Percentiles rank a stretch among this genome's conserved stretches.
Conservation (phyloP, 1,139 yeast genomes). For the Williopsis jadinii region DNA sequence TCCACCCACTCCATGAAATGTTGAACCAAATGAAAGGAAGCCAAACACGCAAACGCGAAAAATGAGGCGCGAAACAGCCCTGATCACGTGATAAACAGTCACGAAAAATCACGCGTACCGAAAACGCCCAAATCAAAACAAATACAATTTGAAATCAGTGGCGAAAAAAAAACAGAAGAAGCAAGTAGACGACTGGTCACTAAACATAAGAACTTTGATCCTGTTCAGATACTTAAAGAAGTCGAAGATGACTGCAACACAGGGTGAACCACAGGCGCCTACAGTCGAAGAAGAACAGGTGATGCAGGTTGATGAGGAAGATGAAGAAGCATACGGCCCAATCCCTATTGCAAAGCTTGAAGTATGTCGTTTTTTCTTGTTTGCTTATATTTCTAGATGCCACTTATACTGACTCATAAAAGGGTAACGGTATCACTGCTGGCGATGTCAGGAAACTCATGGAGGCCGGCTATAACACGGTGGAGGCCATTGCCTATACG, state of each 20-base stretch:
- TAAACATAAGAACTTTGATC: no score
- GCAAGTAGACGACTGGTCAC: no score
- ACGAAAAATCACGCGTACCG: slow-evolving; percentile 1
- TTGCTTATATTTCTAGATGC: no score
- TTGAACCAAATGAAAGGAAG: no score
- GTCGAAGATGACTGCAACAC: no score
- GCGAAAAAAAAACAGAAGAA: no score
- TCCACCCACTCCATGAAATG: no score
- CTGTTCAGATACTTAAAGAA: no score
- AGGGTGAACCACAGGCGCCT: slow-evolving; percentile 1
- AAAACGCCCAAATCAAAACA: background rate
- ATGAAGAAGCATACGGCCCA: slow-evolving; percentile 40
- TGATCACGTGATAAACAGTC: background rate
- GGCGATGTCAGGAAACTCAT: slow-evolving; percentile 75
- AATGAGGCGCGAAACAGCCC: slow-evolving; percentile 1
- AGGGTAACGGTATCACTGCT: slow-evolving; percentile 78
- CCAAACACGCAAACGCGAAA: background rate
- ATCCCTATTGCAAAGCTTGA: slow-evolving; percentile 35
- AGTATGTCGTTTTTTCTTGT: slow-evolving; percentile 16
- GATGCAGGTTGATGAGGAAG: slow-evolving; percentile 25
- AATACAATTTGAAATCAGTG: no score
- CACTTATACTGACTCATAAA: background rate
- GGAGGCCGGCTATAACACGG: slow-evolving; percentile 83
- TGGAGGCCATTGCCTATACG: slow-evolving; percentile 87
- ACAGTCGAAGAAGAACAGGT: slow-evolving; percentile 12